Percentiles rank a stretch among this genome's conserved stretches.
Conservation (phyloP, 805 yeast species). For the Priceomyces medius region DNA sequence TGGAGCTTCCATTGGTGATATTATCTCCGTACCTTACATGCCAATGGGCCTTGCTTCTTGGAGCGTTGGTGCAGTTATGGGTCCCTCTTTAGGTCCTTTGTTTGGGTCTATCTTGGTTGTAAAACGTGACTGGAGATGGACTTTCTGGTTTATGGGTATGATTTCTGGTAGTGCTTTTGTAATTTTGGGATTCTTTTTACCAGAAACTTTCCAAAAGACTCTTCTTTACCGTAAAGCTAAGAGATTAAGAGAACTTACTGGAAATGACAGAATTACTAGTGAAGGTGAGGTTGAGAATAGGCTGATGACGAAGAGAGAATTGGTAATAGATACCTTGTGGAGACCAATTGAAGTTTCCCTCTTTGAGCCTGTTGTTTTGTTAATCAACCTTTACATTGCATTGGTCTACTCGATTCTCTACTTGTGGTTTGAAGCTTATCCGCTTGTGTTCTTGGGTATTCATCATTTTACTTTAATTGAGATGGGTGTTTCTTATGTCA, state of each 20-base stretch:
- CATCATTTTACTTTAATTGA: constrained; percentile 48
- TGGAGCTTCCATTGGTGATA: constrained; percentile 52
- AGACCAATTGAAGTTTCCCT: constrained; percentile 52
- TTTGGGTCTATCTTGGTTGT: constrained; percentile 47
- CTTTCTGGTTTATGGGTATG: constrained; percentile 48
- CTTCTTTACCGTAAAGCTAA: constrained; percentile 45
- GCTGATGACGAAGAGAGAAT: constrained; percentile 16
- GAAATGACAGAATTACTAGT: constrained; percentile 38
- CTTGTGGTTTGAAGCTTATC: constrained; percentile 53
- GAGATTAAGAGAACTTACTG: constrained; percentile 44
- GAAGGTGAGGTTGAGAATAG: constrained; percentile 34
- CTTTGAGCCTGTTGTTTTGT: constrained; percentile 56
- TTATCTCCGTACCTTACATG: constrained; percentile 36
- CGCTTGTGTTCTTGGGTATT: constrained; percentile 48
- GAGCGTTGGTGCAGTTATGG: constrained; percentile 50
- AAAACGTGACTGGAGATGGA: constrained; percentile 47
- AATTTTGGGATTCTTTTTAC: constrained; percentile 34
- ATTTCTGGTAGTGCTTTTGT: constrained; percentile 16
- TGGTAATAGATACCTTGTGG: constrained; percentile 36
- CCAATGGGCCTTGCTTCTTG: constrained; percentile 49
- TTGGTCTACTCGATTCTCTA: constrained; percentile 53
- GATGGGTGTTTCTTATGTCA: constrained; percentile 45
- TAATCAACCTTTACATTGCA: constrained; percentile 52
- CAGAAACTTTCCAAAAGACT: constrained; percentile 46
- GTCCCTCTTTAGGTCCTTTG: constrained; percentile 53